Percentiles rank a stretch among this genome's conserved stretches.
Conservation (phyloP, 2,329 filamentous ascomycete genomes). For the Sclerotinia spermophila region DNA sequence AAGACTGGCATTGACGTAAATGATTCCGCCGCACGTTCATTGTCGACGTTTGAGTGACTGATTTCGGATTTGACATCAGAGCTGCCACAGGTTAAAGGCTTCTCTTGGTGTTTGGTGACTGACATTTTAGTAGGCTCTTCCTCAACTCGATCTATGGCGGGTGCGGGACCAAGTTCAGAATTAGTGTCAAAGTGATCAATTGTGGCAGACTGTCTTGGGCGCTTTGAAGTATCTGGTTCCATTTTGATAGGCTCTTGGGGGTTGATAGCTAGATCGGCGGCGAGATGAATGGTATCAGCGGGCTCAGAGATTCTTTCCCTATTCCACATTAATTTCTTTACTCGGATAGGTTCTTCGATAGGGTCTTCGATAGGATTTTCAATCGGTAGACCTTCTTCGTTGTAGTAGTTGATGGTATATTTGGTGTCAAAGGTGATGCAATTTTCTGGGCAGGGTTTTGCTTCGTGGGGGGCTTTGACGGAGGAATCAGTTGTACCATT, state of each 20-base stretch:
- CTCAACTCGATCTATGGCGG: background rate
- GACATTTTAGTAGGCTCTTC: too few species aligned
- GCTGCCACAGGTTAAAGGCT: constrained; percentile 34
- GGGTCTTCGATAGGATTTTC: background rate
- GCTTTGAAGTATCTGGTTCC: background rate
- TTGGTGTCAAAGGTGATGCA: constrained; percentile 6
- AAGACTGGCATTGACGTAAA: background rate
- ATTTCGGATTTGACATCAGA: constrained; percentile 35
- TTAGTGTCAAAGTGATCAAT: constrained; percentile 38
- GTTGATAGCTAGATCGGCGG: background rate
- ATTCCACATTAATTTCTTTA: background rate
- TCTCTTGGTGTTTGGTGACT: background rate
- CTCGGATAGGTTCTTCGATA: background rate
- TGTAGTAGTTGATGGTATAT: constrained; percentile 7
- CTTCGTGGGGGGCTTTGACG: background rate
- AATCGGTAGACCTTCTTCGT: background rate
- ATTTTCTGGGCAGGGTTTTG: background rate
- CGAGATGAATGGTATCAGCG: background rate
- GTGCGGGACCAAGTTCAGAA: constrained; percentile 23
- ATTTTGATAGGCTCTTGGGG: background rate
- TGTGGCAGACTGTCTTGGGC: constrained; percentile 24
- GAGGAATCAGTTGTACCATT: background rate
- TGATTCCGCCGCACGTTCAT: background rate
- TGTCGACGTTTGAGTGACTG: background rate
- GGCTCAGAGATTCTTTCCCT: background rate